Evolutionary conservation across 2,329 filamentous ascomycete species (phyloP).

Genomic region (Mariannaea sp.): DNA sequence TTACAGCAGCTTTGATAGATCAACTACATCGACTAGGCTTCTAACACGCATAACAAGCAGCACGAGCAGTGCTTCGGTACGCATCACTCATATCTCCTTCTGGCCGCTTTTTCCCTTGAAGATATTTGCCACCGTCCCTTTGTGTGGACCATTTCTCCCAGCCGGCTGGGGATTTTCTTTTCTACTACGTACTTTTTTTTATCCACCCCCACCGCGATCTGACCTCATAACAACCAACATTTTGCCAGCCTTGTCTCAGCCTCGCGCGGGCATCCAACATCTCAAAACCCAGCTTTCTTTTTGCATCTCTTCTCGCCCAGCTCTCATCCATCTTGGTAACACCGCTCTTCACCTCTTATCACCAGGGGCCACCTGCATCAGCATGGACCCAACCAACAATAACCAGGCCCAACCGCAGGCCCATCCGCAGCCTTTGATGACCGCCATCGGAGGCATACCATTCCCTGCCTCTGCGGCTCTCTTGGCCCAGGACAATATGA

Average conservation of each 20-base stretch:
- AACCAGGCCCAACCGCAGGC: conserved; percentile 26
- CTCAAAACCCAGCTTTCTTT: neutral
- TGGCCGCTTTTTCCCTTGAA: neutral
- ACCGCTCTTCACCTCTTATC: neutral
- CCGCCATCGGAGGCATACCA: conserved; percentile 33
- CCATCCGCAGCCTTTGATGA: conserved; percentile 29
- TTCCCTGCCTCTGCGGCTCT: conserved; percentile 35
- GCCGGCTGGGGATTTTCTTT: conserved; percentile 30
- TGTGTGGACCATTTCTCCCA: conserved; percentile 25
- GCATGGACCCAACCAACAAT: conserved; percentile 31
- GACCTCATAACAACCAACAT: conserved; percentile 28
- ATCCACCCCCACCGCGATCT: conserved; percentile 25
- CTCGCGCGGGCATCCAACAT: conserved; percentile 22
- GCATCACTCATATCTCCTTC: neutral
- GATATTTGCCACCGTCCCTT: neutral
- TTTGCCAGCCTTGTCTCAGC: conserved; percentile 23
- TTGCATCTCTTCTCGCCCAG: neutral
- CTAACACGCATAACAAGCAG: neutral
- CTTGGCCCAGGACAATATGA: conserved; percentile 40
- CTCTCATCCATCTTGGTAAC: neutral
- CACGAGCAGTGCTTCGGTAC: neutral
- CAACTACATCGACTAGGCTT: too few relatives aligned
- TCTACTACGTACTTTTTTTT: too few relatives aligned
- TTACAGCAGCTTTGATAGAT: neutral
- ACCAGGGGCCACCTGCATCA: neutral